Conservation (phyloP, 1,284 basidiomycete genomes). For the Apiotrichum gamsii region DNA sequence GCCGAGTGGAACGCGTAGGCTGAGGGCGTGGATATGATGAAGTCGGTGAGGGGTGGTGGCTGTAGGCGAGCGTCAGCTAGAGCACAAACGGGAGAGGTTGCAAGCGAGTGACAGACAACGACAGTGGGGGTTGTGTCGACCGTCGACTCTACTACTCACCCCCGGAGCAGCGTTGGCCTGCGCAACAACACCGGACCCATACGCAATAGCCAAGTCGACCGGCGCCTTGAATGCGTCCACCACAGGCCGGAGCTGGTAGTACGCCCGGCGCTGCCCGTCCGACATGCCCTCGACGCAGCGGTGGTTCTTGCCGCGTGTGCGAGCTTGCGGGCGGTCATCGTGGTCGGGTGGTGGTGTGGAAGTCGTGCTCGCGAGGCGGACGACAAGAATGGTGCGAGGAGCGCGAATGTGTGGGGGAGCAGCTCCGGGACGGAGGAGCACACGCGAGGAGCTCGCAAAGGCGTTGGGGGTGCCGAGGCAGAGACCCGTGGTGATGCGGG, state of each 20-base stretch:
- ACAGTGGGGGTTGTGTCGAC: not conserved
- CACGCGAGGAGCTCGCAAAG: too few species aligned
- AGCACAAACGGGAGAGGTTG: too few species aligned
- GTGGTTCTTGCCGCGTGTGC: too few species aligned
- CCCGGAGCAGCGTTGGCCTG: constrained; percentile 35
- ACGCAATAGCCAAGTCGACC: constrained; percentile 45
- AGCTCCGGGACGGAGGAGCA: too few species aligned
- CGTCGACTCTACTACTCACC: constrained; percentile 19
- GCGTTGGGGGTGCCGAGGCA: too few species aligned
- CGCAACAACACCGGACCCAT: constrained; percentile 44
- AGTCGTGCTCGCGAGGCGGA: too few species aligned
- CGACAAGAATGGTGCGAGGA: too few species aligned
- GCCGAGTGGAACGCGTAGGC: constrained; percentile 87
- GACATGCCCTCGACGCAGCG: not conserved
- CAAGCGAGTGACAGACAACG: too few species aligned
- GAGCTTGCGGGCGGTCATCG: too few species aligned
- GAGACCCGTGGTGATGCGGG: too few species aligned
- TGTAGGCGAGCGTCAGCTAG: constrained; percentile 11
- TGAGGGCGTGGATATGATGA: constrained; percentile 89
- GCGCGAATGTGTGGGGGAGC: too few species aligned
- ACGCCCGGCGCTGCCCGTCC: constrained; percentile 13
- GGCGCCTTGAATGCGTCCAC: constrained; percentile 33
- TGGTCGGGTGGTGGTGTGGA: too few species aligned
- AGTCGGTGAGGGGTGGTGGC: constrained; percentile 76
- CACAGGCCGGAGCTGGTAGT: constrained; percentile 32